Evolutionary conservation across 2,329 filamentous ascomycete species (phyloP), one percentile per base, ranked within the genome.

Genomic region (Apiospora kogelbergensis): DNA sequence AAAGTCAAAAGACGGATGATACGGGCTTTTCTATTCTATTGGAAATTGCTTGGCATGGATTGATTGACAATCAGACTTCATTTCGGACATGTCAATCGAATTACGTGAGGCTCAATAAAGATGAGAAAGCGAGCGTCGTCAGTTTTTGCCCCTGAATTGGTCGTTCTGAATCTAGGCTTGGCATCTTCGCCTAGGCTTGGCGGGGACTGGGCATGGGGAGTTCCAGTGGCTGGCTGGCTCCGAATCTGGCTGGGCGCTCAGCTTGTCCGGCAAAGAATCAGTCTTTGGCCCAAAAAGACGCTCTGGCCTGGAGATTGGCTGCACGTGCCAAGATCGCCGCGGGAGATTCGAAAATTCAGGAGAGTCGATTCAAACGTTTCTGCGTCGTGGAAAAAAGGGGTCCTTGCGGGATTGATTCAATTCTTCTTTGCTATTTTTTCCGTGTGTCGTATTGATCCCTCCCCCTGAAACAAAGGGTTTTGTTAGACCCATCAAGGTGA

Each of bases 381-480:
- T 30, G 48, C 22, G 24, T 33, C 26, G 26, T 57, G n/a, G 10
- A 20, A n/a, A n/a, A 3, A 60, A n/a, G 24, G 48, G 48, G 48
- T n/a, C 48, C 48, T 15, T 33, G 48, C 48, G 53, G 20, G 30
- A n/a, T 60, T 57, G 48, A 37, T 37, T 60, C 30, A 60, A 6
- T 57, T 15, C 5, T 2, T 30, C 6, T 9, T n/a, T n/a, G n/a
- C n/a, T 17, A 9, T 9, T 10, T 30, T 30, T 20, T 17, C 30
- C 17, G 17, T 3, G 17, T 3, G 53, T 60, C 53, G 53, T 60
- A 60, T 13, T 13, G n/a, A 53, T 26, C 22, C 48, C 48, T 30
- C 2, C 48, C 63, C 63, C 63, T 65, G 63, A 65, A 65, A 65
- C 63, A 65, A 45, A 65, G 44, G 63, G 63, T 30, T 65, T n/a